phyloP scores from a whole-genome alignment of 768 basidiomycete genomes.

The Termitomyces sp. region DNA sequence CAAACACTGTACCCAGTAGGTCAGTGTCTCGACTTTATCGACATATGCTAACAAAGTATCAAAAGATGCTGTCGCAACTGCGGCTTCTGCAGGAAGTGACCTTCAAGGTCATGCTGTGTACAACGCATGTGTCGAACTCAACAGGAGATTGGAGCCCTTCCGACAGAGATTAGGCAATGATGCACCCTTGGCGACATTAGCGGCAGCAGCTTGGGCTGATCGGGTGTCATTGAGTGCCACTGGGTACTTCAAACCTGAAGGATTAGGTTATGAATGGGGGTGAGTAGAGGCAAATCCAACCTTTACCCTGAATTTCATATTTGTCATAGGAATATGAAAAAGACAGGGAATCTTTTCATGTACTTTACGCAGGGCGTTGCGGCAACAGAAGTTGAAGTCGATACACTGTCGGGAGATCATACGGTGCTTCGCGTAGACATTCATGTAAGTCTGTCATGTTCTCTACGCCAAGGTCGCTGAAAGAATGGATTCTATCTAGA shows the following conservation, averaged over 20 bases:
- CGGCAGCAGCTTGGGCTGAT: conserved; percentile 12
- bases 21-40: background rate
- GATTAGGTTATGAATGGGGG: conserved; percentile 14
- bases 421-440: conserved; percentile 15
- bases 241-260: conserved; percentile 10
- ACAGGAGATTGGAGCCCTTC: conserved; percentile 10
- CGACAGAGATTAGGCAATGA: conserved; percentile 11
- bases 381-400: conserved; percentile 15
- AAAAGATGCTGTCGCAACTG: conserved; percentile 11
- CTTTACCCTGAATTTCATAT: background rate
- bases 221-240: conserved; percentile 14
- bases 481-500: background rate
- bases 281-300: background rate
- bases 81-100: conserved; percentile 13
- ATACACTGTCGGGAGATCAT: conserved; percentile 14
- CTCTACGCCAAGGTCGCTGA: background rate
- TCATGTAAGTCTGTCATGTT: conserved; percentile 1
- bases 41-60: background rate
- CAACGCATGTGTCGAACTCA: conserved; percentile 16
- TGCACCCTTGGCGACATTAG: conserved; percentile 7
- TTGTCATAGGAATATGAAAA: conserved; percentile 11
- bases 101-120: conserved; percentile 14
- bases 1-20: conserved; percentile 14
- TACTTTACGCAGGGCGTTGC: conserved; percentile 15
- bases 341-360: conserved; percentile 13